Evolutionary conservation across 2,329 filamentous ascomycete species (phyloP).

Genomic region (Graphilbum fragrans): DNA sequence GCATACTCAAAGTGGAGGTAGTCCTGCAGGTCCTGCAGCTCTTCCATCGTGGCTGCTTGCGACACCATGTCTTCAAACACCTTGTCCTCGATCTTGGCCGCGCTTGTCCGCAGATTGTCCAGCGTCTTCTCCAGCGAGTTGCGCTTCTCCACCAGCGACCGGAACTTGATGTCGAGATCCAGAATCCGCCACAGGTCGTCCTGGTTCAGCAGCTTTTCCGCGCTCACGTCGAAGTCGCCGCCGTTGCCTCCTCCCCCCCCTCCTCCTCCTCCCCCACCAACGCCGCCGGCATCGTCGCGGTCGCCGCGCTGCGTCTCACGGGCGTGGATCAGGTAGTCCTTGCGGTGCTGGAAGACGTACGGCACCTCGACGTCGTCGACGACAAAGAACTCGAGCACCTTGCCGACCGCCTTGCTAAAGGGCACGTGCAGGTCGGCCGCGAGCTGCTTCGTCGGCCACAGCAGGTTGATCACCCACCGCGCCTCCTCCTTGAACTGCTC

Average conservation of each 20-base stretch:
- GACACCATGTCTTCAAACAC: constrained; percentile 76
- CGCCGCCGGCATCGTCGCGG: constrained; percentile 58
- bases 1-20: constrained; percentile 93
- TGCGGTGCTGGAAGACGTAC: constrained; percentile 95
- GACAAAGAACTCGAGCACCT: constrained; percentile 91
- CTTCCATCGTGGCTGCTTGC: constrained; percentile 76
- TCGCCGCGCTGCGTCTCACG: constrained; percentile 55
- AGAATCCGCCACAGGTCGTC: constrained; percentile 92
- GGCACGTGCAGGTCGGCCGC: constrained; percentile 61
- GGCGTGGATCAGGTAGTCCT: constrained; percentile 91
- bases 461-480: constrained; percentile 78
- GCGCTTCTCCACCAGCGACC: constrained; percentile 83
- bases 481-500: constrained; percentile 87
- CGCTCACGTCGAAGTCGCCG: constrained; percentile 60
- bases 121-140: constrained; percentile 72
- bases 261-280: constrained; percentile 14
- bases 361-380: constrained; percentile 91
- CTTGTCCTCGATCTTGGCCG: constrained; percentile 51
- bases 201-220: constrained; percentile 83
- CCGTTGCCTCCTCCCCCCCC: constrained; percentile 18
- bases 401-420: constrained; percentile 78
- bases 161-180: constrained; percentile 89
- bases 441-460: constrained; percentile 79
- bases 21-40: constrained; percentile 91
- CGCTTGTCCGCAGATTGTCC: constrained; percentile 50